Evolutionary conservation across 2,329 filamentous ascomycete genomes (phyloP).

Genomic region (Epichloe elymi): DNA sequence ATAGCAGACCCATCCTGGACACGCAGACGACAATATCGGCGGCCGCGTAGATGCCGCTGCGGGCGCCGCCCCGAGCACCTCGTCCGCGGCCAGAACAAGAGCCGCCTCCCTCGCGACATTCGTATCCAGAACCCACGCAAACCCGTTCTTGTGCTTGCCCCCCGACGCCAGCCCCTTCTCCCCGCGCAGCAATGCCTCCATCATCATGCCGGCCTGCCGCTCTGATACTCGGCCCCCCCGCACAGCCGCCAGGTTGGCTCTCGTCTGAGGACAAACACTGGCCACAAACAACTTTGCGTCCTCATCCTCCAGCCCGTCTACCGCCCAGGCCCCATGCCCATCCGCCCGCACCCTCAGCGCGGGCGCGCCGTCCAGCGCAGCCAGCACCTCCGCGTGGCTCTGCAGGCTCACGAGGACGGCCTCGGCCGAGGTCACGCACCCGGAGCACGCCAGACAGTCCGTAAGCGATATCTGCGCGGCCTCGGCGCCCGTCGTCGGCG

Average conservation of each 20-base stretch:
- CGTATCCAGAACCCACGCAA: slow-evolving; percentile 84
- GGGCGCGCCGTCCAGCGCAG: slow-evolving; percentile 58
- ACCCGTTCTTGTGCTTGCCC: slow-evolving; percentile 61
- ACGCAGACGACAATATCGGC: slow-evolving; percentile 75
- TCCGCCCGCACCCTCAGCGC: slow-evolving; percentile 25
- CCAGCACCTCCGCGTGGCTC: slow-evolving; percentile 82
- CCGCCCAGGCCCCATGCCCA: slow-evolving; percentile 12
- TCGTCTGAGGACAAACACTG: slow-evolving; percentile 81
- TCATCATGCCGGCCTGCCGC: slow-evolving; percentile 64
- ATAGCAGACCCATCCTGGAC: slow-evolving; percentile 97
- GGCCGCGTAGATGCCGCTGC: slow-evolving; percentile 15
- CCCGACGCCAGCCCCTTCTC: slow-evolving; percentile 54
- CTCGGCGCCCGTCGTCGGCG: slow-evolving; percentile 42
- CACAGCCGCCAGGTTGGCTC: slow-evolving; percentile 78
- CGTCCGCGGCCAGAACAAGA: slow-evolving; percentile 66
- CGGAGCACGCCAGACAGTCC: slow-evolving; percentile 93
- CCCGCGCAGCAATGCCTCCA: slow-evolving; percentile 62
- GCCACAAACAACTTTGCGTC: slow-evolving; percentile 75
- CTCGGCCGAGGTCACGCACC: slow-evolving; percentile 94
- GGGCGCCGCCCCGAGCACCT: slow-evolving; percentile 36
- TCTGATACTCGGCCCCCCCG: slow-evolving; percentile 61
- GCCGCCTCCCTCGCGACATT: slow-evolving; percentile 71
- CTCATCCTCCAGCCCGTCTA: slow-evolving; percentile 41
- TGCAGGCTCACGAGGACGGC: slow-evolving; percentile 93
- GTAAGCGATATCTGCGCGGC: slow-evolving; percentile 91